Conservation (phyloP, 306 rosid species). For the Pyrus betulifolia region DNA sequence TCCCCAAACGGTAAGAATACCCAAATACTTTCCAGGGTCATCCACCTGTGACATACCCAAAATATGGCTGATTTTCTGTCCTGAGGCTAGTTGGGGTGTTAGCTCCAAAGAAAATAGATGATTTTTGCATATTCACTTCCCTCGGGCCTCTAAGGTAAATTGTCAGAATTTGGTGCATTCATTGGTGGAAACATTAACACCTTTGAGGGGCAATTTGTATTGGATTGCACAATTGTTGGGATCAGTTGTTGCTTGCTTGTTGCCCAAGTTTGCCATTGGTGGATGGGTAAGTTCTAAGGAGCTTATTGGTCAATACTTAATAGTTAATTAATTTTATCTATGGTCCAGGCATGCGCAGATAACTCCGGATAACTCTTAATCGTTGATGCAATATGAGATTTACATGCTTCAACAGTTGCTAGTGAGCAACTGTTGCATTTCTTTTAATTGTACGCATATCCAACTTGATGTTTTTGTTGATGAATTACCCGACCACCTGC, state of each 20-base stretch:
- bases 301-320: neutral
- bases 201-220: slow-evolving; percentile 51
- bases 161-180: slow-evolving; percentile 21
- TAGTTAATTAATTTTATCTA: neutral
- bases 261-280: slow-evolving; percentile 70
- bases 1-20: too few relatives aligned
- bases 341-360: too few relatives aligned
- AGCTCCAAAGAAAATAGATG: too few relatives aligned
- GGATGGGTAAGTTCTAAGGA: slow-evolving; percentile 36
- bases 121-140: too few relatives aligned
- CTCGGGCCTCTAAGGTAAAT: too few relatives aligned
- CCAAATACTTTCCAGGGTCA: too few relatives aligned
- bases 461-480: neutral
- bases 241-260: slow-evolving; percentile 67
- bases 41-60: too few relatives aligned
- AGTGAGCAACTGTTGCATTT: neutral
- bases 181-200: slow-evolving; percentile 74
- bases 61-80: too few relatives aligned
- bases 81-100: too few relatives aligned
- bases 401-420: neutral
- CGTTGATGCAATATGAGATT: too few relatives aligned
- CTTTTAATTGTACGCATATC: neutral
- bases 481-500: neutral
- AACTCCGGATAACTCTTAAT: too few relatives aligned
- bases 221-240: slow-evolving; percentile 82